A percentile compares a stretch with the other conserved stretches of the same genome.
phyloP scores from a whole-genome alignment of 176 grass and related monocot species.

The Avena atlantica region DNA sequence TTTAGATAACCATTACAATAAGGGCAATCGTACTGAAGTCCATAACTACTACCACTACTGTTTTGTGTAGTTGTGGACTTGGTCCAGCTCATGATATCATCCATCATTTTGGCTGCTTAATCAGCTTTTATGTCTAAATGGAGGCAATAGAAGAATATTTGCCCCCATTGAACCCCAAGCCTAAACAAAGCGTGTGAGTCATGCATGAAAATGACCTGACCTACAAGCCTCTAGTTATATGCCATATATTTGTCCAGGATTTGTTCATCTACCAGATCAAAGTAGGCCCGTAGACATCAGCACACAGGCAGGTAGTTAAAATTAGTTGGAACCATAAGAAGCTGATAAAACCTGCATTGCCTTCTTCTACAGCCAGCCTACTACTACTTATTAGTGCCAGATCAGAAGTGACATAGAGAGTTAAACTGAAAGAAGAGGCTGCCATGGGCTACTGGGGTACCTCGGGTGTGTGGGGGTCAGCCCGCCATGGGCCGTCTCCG shows the following conservation, averaged over 20 bases:
- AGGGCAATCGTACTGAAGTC: conserved; percentile 8
- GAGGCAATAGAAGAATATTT: conserved; percentile 44
- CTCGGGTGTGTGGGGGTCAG: conserved; percentile 39
- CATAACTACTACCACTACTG: conserved; percentile 38
- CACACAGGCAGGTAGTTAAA: conserved; percentile 47
- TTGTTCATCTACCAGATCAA: conserved; percentile 56
- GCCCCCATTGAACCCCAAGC: conserved; percentile 5
- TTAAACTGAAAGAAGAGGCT: conserved; percentile 38
- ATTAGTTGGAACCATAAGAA: conserved; percentile 29
- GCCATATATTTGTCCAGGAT: conserved; percentile 47
- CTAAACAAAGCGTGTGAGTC: conserved; percentile 11
- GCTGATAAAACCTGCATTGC: conserved; percentile 7
- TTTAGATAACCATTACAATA: conserved; percentile 20
- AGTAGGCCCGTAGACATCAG: conserved; percentile 39
- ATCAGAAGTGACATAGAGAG: background rate
- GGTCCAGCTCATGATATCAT: conserved; percentile 41
- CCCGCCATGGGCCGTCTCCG: conserved; percentile 65
- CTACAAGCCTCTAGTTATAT: conserved; percentile 14
- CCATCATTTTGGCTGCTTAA: conserved; percentile 38
- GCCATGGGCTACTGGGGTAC: conserved; percentile 51
- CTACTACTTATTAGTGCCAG: conserved; percentile 24
- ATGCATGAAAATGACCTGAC: conserved; percentile 26
- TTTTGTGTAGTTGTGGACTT: conserved; percentile 4
- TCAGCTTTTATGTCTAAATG: conserved; percentile 8
- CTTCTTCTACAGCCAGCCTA: background rate